Percentiles rank a stretch among this genome's conserved stretches.
These are phyloP conservation scores for Cochlearia excelsa DNA, from an alignment of 345 rosid species.

Conservation along the genomic window DNA sequence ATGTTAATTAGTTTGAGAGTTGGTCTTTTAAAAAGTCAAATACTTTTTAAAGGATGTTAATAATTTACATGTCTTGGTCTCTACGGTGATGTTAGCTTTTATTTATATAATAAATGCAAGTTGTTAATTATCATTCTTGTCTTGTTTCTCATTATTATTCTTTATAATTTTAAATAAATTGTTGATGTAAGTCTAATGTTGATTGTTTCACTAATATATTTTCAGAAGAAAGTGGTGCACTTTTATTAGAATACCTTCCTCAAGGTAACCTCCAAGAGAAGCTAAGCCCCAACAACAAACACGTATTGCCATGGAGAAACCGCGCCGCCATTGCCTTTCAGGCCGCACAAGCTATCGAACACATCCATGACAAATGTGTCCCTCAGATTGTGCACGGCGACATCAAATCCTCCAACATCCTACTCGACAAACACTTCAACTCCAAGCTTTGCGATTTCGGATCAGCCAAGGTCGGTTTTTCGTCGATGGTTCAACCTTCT, in stretches of 20 bases:
- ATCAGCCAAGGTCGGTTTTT: slow-evolving; percentile 81
- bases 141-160: too few species aligned
- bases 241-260: slow-evolving; percentile 62
- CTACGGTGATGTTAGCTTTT: too few species aligned
- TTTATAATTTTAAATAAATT: too few species aligned
- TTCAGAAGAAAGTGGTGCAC: slow-evolving; percentile 66
- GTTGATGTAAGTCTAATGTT: too few species aligned
- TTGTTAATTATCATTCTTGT: too few species aligned
- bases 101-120: too few species aligned
- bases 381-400: slow-evolving; percentile 81
- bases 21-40: too few species aligned
- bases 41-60: too few species aligned
- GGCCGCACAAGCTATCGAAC: slow-evolving; percentile 61
- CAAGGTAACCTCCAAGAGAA: slow-evolving; percentile 74
- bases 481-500: slow-evolving; percentile 50
- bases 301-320: slow-evolving; percentile 57
- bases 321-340: slow-evolving; percentile 64
- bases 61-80: too few species aligned
- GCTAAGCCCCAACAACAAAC: slow-evolving; percentile 39
- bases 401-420: slow-evolving; percentile 72
- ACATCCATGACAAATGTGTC: slow-evolving; percentile 62
- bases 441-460: slow-evolving; percentile 92
- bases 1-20: too few species aligned
- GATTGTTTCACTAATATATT: neutral
- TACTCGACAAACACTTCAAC: slow-evolving; percentile 56